Evolutionary conservation across 2,329 filamentous ascomycete genomes (phyloP).

Genomic region (Ophiostoma perfectum): DNA sequence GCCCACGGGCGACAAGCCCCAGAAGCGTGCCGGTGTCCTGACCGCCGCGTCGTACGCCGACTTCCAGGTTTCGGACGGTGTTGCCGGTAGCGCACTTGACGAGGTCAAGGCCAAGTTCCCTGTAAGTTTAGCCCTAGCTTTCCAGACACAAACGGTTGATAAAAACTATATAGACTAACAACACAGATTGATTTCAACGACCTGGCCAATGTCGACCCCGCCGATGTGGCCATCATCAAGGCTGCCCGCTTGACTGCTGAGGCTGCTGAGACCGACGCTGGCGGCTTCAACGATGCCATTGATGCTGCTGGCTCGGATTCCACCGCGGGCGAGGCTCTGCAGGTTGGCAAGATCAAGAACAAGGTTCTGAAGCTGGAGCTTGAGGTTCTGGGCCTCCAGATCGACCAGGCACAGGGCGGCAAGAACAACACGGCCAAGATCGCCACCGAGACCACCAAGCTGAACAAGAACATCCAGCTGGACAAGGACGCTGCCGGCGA

Average conservation of each 20-base stretch:
- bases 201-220: slow-evolving; percentile 42
- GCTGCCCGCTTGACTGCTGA: slow-evolving; percentile 47
- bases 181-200: slow-evolving; percentile 42
- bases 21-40: slow-evolving; percentile 33
- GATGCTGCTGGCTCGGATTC: slow-evolving; percentile 40
- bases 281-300: slow-evolving; percentile 51
- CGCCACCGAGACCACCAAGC: slow-evolving; percentile 45
- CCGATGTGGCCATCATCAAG: slow-evolving; percentile 48
- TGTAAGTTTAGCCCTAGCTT: no score
- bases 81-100: slow-evolving; percentile 47
- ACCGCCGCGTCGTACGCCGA: slow-evolving; percentile 32
- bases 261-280: slow-evolving; percentile 45
- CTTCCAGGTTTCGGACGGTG: slow-evolving; percentile 48
- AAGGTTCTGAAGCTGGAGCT: slow-evolving; percentile 55
- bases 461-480: slow-evolving; percentile 46
- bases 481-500: slow-evolving; percentile 36
- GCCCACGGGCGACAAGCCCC: slow-evolving; percentile 27
- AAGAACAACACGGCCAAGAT: slow-evolving; percentile 41
- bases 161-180: no score
- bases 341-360: slow-evolving; percentile 56
- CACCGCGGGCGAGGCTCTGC: slow-evolving; percentile 40
- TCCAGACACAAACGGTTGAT: no score
- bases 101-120: slow-evolving; percentile 53
- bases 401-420: slow-evolving; percentile 46
- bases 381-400: slow-evolving; percentile 46